Evolutionary conservation across 208 protist genomes (phyloP), one percentile per base, ranked within the genome.

Genomic region (Angomonas ambiguus): DNA sequence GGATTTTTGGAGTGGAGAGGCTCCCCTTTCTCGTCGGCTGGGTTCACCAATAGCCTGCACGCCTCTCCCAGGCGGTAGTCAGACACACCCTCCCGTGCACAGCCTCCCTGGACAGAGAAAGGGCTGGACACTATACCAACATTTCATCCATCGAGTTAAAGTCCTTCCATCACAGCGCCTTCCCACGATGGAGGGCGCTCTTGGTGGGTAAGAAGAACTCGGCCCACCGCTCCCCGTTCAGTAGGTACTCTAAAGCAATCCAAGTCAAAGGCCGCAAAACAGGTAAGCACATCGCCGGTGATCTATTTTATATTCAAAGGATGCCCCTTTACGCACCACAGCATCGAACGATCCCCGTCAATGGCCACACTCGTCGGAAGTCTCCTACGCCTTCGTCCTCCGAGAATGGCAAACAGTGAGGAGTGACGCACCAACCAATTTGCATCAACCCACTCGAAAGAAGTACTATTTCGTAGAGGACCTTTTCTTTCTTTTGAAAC

Each of bases 361-460:
- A 58, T 34, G 1, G 70, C 76, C 22, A 75, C 70, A 4, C 65
- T 70, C 20, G 72, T 53, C 1, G 67, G 70, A 33, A 69, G 69
- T 80, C 76, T 2, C 76, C 76, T 34, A 76, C 70, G n/a, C 76
- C 76, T 25, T 75, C 67, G 53, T 71, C 49, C 18, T 42, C 58
- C 2, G n/a, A 71, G 48, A 69, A 80, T 20, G 67, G 58, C 22
- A 71, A 18, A 0, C 60, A 42, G 0, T 58, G 31, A 0, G 65
- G 28, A 20, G 66, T 59, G 27, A 66, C 61, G 41, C 65, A 73
- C 75, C 75, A 80, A 13, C 75, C 75, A 24, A 71, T 64, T 59
- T 80, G 75, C 69, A 80, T 58, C 8, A 71, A 34, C 11, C 75
- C 70, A 22, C 57, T 51, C 0, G 75, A 68, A 18, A 70, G 64